phyloP scores from a whole-genome alignment of 2,329 filamentous ascomycete species.

The Epichloe sylvatica region DNA sequence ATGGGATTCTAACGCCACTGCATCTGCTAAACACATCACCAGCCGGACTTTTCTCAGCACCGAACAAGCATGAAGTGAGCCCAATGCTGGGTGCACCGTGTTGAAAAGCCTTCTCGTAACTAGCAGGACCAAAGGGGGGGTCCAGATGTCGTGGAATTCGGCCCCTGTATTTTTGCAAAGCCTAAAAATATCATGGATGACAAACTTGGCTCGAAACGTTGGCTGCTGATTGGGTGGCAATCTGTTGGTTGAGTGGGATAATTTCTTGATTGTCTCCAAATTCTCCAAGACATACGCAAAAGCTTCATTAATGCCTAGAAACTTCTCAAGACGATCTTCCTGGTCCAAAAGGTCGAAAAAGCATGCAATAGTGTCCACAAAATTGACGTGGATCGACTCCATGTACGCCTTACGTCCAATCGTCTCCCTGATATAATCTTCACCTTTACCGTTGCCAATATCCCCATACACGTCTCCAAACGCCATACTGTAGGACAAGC shows the following conservation, averaged over 20 bases:
- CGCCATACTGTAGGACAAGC: conserved; percentile 71
- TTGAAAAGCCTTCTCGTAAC: conserved; percentile 67
- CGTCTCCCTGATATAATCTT: conserved; percentile 52
- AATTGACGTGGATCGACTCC: conserved; percentile 50
- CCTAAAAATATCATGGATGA: conserved; percentile 61
- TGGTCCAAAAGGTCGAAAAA: conserved; percentile 68
- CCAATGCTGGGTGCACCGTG: conserved; percentile 68
- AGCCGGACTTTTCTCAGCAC: conserved; percentile 77
- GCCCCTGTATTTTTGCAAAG: conserved; percentile 61
- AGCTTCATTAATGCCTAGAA: conserved; percentile 44
- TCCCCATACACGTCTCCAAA: conserved; percentile 27
- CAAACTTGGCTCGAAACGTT: conserved; percentile 63
- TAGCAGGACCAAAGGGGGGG: conserved; percentile 61
- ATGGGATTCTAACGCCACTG: conserved; percentile 61
- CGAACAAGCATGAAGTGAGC: conserved; percentile 73
- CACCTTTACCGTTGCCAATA: conserved; percentile 37
- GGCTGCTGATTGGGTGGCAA: conserved; percentile 76
- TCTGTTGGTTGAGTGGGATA: conserved; percentile 48
- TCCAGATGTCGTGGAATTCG: conserved; percentile 56
- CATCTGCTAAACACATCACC: conserved; percentile 63
- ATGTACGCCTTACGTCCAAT: conserved; percentile 55
- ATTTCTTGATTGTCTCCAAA: conserved; percentile 54
- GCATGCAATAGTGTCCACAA: conserved; percentile 61
- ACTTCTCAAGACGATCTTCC: conserved; percentile 57
- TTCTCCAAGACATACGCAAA: conserved; percentile 48